Conservation (phyloP, 2,329 filamentous ascomycete species). For the Pestalotiopsis sp. region DNA sequence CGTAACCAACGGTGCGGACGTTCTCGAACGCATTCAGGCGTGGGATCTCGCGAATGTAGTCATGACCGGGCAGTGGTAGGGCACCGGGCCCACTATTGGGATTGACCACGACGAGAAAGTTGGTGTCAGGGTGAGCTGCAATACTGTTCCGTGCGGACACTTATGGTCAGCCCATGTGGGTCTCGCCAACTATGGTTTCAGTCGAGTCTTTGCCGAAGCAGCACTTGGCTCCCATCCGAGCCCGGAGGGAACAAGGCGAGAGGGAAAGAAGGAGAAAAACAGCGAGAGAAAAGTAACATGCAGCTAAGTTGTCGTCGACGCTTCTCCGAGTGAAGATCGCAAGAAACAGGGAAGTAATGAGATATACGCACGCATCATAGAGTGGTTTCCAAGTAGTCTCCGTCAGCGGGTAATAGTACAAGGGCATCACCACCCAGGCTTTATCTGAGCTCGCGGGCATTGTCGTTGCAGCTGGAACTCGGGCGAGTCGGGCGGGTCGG, state of each 20-base stretch:
- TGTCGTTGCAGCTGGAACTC: not conserved
- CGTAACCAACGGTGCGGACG: slow-evolving; percentile 5
- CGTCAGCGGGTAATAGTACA: slow-evolving; percentile 7
- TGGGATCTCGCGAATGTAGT: slow-evolving; percentile 4
- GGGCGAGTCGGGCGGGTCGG: not conserved
- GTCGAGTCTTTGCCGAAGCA: not conserved
- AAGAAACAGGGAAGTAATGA: not conserved
- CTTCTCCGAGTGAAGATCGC: not conserved
- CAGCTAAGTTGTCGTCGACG: not conserved
- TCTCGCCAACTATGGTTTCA: not conserved
- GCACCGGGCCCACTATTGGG: slow-evolving; percentile 6
- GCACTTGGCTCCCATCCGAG: not conserved
- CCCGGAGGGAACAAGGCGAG: not conserved
- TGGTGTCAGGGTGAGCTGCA: slow-evolving; percentile 4
- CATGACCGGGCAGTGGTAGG: slow-evolving; percentile 1
- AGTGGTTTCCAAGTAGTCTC: slow-evolving; percentile 7
- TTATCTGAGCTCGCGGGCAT: not conserved
- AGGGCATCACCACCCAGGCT: slow-evolving; percentile 10
- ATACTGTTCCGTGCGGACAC: not conserved
- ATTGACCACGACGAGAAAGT: slow-evolving; percentile 7
- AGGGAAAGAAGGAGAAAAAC: not conserved
- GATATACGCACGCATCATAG: slow-evolving; percentile 4
- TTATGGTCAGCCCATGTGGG: not conserved
- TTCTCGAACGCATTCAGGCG: slow-evolving; percentile 5
- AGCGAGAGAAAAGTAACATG: not conserved